Evolutionary conservation across 129 eudicot species (phyloP).

Genomic region (Calendula officinalis): DNA sequence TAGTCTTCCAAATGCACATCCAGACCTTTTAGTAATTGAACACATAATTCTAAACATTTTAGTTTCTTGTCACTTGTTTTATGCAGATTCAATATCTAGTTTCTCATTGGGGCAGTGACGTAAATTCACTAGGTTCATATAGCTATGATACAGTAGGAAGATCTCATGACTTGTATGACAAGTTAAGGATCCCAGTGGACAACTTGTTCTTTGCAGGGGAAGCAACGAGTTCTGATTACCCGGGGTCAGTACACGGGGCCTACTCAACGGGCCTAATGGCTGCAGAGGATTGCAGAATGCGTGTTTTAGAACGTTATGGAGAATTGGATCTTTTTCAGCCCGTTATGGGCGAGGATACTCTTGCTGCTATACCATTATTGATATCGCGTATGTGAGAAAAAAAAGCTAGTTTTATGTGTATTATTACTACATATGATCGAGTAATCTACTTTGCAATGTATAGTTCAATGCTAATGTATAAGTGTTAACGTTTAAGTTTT

Average conservation of each 20-base stretch:
- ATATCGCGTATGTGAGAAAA: slow-evolving; percentile 72
- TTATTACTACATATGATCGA: not conserved
- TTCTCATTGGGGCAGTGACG: slow-evolving; percentile 92
- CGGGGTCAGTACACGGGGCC: slow-evolving; percentile 98
- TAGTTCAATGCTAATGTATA: slow-evolving; percentile 22
- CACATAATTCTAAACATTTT: not conserved
- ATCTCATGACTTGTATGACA: slow-evolving; percentile 90
- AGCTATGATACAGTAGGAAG: slow-evolving; percentile 87
- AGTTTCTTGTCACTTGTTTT: not conserved
- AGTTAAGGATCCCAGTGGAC: slow-evolving; percentile 87
- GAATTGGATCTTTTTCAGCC: slow-evolving; percentile 86
- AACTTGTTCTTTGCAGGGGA: slow-evolving; percentile 98
- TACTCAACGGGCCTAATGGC: slow-evolving; percentile 93
- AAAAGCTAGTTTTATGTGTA: slow-evolving; percentile 20
- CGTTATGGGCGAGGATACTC: slow-evolving; percentile 70
- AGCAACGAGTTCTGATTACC: slow-evolving; percentile 78
- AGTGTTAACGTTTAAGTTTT: not conserved
- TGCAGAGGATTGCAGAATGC: slow-evolving; percentile 96
- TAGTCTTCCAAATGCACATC: no score
- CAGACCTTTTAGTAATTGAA: not conserved
- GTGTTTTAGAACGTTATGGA: slow-evolving; percentile 88
- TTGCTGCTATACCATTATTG: slow-evolving; percentile 60
- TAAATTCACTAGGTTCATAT: slow-evolving; percentile 82
- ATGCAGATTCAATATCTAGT: slow-evolving; percentile 83
- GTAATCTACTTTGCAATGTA: slow-evolving; percentile 11